Conservation (phyloP, 1,139 yeast species). For the Debaryomyces udenii region DNA sequence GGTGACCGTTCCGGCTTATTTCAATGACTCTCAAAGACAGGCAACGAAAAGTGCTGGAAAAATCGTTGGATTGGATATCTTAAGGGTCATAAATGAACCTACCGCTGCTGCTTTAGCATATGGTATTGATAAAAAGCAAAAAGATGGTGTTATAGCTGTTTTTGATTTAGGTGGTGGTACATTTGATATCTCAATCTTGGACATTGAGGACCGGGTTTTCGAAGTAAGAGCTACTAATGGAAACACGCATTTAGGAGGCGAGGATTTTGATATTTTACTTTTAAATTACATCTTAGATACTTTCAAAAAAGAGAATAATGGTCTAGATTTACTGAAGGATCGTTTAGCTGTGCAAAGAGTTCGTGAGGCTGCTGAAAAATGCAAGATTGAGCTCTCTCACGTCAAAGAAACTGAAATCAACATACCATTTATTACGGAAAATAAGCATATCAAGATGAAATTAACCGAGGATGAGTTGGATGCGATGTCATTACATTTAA, state of each 20-base stretch:
- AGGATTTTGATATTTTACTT: constrained; percentile 71
- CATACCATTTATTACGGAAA: constrained; percentile 61
- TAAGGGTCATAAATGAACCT: constrained; percentile 77
- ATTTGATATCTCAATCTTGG: constrained; percentile 76
- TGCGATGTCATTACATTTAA: constrained; percentile 60
- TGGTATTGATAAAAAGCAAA: constrained; percentile 57
- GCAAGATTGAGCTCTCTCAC: constrained; percentile 72
- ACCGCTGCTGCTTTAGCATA: constrained; percentile 84
- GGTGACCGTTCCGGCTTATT: constrained; percentile 80
- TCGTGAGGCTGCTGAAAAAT: constrained; percentile 70
- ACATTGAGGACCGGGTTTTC: constrained; percentile 79
- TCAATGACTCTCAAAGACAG: constrained; percentile 76
- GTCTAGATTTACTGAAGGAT: constrained; percentile 48
- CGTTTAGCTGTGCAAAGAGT: constrained; percentile 64
- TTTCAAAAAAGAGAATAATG: constrained; percentile 46
- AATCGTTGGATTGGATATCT: constrained; percentile 64
- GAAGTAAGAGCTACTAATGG: constrained; percentile 85
- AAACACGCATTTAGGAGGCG: constrained; percentile 83
- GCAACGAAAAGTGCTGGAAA: constrained; percentile 77
- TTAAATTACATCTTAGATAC: constrained; percentile 53
- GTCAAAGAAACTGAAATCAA: constrained; percentile 57
- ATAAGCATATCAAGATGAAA: constrained; percentile 52
- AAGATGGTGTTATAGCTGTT: constrained; percentile 71
- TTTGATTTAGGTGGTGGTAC: constrained; percentile 87
- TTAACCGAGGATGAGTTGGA: constrained; percentile 68